phyloP scores from a whole-genome alignment of 1,284 basidiomycete genomes.

The Puccinia brachypodii region DNA sequence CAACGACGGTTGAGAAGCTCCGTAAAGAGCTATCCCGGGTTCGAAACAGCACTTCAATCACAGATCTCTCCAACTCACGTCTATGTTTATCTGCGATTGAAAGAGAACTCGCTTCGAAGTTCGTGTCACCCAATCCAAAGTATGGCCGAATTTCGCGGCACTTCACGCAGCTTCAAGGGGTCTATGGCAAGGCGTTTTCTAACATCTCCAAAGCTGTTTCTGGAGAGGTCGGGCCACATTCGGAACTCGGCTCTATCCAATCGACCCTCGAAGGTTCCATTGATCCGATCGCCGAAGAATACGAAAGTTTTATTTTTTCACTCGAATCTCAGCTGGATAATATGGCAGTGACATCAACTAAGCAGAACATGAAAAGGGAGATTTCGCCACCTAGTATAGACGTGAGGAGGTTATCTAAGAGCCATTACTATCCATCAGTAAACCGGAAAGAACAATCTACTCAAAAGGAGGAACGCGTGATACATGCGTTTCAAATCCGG shows the following conservation, averaged over 20 bases:
- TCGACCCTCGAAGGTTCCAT: neutral
- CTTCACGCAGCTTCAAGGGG: conserved; percentile 17
- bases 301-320: neutral
- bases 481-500: neutral
- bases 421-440: neutral
- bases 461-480: neutral
- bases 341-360: neutral
- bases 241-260: neutral
- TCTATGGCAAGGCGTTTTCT: conserved; percentile 13
- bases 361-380: neutral
- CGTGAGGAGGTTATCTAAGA: neutral
- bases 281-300: conserved; percentile 16
- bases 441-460: neutral
- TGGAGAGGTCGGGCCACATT: neutral
- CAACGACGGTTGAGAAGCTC: neutral
- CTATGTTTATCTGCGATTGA: conserved; percentile 10
- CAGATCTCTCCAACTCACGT: conserved; percentile 14
- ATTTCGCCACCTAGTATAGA: neutral
- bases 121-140: neutral
- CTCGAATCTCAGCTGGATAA: neutral
- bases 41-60: conserved; percentile 12
- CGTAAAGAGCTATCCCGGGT: conserved; percentile 8
- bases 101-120: neutral
- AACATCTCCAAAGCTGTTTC: conserved; percentile 10
- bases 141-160: conserved; percentile 14